Evolutionary conservation across 2,329 filamentous ascomycete genomes (phyloP).

Genomic region (Pyricularia sp.): DNA sequence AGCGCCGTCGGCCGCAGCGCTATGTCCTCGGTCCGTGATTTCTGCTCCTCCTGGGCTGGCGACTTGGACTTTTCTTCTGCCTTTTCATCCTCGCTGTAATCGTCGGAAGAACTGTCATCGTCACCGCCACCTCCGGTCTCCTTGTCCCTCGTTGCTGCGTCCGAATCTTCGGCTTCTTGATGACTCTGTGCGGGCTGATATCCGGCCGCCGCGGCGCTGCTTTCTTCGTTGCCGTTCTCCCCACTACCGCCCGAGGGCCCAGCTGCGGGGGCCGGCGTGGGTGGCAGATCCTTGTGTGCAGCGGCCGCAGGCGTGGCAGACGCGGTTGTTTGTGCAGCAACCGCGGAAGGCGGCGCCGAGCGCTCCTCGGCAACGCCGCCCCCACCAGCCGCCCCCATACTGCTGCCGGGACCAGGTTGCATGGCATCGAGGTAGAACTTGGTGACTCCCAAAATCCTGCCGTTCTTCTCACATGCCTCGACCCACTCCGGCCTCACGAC

Average conservation of each 20-base stretch:
- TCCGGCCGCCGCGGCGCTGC: constrained; percentile 6
- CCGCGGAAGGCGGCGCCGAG: constrained; percentile 14
- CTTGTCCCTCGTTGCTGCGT: constrained; percentile 14
- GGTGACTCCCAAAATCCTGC: constrained; percentile 85
- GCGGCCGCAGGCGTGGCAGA: constrained; percentile 3
- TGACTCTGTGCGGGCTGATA: constrained; percentile 4
- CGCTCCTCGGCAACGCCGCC: constrained; percentile 7
- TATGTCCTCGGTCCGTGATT: constrained; percentile 43
- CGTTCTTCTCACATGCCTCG: constrained; percentile 88
- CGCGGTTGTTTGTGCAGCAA: neutral
- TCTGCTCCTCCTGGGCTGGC: constrained; percentile 38
- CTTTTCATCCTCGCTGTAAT: constrained; percentile 15
- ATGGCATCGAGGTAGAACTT: constrained; percentile 91
- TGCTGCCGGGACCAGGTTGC: constrained; percentile 29
- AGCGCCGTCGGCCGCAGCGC: constrained; percentile 31
- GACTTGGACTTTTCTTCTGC: constrained; percentile 26
- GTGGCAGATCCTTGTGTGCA: constrained; percentile 25
- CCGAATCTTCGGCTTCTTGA: constrained; percentile 13
- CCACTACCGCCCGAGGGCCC: constrained; percentile 12
- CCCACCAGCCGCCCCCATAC: neutral
- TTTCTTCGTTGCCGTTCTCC: constrained; percentile 14
- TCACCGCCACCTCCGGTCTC: constrained; percentile 18
- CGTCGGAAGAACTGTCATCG: constrained; percentile 11
- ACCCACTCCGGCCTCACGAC: constrained; percentile 97
- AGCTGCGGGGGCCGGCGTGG: constrained; percentile 12